These are phyloP conservation scores for Dendrobium nobile DNA, from an alignment of 106 monocot genomes.

Conservation along the genomic window DNA sequence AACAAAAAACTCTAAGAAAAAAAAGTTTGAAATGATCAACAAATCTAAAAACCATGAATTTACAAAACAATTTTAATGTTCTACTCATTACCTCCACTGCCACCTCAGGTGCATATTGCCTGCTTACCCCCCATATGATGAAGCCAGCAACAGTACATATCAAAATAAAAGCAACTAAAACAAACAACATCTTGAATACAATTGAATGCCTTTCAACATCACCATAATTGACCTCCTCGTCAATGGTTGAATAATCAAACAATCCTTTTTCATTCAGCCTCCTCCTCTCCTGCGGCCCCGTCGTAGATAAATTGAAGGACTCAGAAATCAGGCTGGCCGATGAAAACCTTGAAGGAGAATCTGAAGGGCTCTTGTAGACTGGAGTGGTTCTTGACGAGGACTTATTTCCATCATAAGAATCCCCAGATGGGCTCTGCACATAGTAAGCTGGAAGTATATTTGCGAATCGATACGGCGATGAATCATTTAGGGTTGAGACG, in stretches of 20 bases:
- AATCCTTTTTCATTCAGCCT: background rate
- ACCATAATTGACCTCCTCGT: background rate
- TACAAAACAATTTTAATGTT: too few relatives aligned
- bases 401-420: background rate
- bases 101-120: background rate
- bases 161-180: background rate
- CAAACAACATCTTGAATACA: background rate
- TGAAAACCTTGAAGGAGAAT: background rate
- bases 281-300: background rate
- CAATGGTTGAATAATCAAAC: background rate
- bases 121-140: background rate
- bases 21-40: too few relatives aligned
- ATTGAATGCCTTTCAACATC: background rate
- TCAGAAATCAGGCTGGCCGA: background rate
- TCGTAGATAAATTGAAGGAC: background rate
- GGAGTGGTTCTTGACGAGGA: background rate
- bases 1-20: too few relatives aligned
- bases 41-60: too few relatives aligned
- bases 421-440: slow-evolving; percentile 3
- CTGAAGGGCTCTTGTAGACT: background rate
- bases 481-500: background rate
- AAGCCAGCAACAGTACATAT: background rate
- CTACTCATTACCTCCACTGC: background rate
- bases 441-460: background rate
- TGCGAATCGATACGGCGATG: background rate